These are phyloP conservation scores for Talaromyces rugulosus DNA, from an alignment of 2,329 filamentous ascomycete genomes.

Conservation along the genomic window DNA sequence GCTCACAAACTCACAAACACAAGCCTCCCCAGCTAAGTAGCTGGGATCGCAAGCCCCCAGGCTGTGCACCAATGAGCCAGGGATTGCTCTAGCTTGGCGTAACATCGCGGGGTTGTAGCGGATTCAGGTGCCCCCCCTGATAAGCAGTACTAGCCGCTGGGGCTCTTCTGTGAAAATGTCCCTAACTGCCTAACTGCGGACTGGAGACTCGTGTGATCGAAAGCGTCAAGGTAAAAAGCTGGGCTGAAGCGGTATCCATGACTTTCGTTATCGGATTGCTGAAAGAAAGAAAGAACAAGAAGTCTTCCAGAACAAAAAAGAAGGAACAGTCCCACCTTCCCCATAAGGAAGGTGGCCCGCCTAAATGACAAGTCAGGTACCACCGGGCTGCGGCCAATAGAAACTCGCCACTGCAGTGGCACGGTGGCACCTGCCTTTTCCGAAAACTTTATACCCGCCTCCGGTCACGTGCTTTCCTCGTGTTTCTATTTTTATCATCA, in stretches of 20 bases:
- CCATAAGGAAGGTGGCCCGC: neutral
- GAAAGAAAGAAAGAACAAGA: neutral
- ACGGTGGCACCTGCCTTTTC: neutral
- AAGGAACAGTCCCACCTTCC: neutral
- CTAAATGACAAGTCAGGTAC: neutral
- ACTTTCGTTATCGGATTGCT: neutral
- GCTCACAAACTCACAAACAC: too few relatives aligned
- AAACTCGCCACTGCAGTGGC: neutral
- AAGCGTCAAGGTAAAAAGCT: neutral
- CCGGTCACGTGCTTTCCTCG: neutral
- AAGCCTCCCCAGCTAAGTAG: neutral
- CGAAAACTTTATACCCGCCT: neutral
- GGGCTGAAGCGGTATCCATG: neutral
- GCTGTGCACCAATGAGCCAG: neutral
- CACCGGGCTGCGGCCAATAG: neutral
- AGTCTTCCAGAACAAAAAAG: neutral
- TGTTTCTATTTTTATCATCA: too few relatives aligned
- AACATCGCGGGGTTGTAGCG: slow-evolving; percentile 4
- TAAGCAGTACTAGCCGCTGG: neutral
- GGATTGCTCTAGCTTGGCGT: neutral
- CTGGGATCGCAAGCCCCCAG: neutral
- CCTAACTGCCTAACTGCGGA: too few relatives aligned
- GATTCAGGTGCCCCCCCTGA: neutral
- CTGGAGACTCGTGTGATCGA: too few relatives aligned
- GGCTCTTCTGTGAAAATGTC: too few relatives aligned